A percentile compares a stretch with the other conserved stretches of the same genome.
phyloP scores from a whole-genome alignment of 306 rosid species.

The Sicyos baderoa region DNA sequence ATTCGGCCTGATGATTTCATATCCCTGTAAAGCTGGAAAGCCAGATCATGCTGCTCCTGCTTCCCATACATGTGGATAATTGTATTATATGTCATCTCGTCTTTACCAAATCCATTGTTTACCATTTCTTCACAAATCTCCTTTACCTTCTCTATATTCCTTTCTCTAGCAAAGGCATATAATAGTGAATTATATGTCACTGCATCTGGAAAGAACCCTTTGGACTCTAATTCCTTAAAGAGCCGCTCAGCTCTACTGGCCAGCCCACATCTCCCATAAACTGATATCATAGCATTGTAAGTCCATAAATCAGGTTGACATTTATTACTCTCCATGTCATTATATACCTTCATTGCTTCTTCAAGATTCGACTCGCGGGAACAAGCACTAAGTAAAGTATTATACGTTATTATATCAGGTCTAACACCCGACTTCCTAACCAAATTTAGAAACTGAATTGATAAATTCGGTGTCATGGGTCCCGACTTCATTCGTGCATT shows the following conservation, averaged over 20 bases:
- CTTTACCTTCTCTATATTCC: conserved; percentile 51
- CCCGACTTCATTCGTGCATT: conserved; percentile 75
- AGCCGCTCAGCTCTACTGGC: conserved; percentile 59
- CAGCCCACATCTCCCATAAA: conserved; percentile 73
- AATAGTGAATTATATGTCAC: conserved; percentile 80
- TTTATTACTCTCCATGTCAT: conserved; percentile 52
- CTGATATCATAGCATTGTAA: conserved; percentile 92
- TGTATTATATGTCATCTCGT: conserved; percentile 95
- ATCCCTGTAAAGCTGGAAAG: conserved; percentile 63
- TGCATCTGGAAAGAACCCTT: conserved; percentile 84
- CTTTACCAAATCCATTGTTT: conserved; percentile 70
- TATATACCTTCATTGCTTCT: conserved; percentile 53
- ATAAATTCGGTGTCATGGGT: conserved; percentile 52
- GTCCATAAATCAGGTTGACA: conserved; percentile 97
- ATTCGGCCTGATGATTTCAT: conserved; percentile 59
- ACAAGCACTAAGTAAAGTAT: conserved; percentile 85
- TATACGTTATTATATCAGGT: conserved; percentile 81
- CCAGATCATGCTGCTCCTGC: conserved; percentile 66
- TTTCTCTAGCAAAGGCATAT: conserved; percentile 78
- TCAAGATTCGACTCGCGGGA: conserved; percentile 73
- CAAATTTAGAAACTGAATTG: conserved; percentile 56
- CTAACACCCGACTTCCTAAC: conserved; percentile 66
- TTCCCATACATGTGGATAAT: conserved; percentile 84
- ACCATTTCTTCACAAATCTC: conserved; percentile 73
- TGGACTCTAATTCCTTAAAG: conserved; percentile 61